Evolutionary conservation across 176 grass and related monocot species (phyloP).

Genomic region (Leersia perrieri): DNA sequence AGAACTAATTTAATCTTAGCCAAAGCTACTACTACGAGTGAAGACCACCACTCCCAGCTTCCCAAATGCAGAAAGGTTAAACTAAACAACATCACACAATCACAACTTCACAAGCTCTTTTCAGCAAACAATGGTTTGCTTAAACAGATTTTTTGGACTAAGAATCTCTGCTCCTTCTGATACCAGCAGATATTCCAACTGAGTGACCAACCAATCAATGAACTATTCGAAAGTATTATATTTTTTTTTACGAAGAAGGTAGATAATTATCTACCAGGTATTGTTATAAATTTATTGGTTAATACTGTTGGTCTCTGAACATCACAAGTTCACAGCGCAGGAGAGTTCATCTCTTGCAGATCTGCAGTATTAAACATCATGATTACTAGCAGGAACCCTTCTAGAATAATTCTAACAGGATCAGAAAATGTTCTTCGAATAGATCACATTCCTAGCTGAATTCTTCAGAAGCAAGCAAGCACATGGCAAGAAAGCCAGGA

Average conservation of each 20-base stretch:
- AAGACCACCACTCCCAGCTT: not conserved
- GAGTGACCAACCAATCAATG: not conserved
- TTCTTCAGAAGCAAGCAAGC: conserved; percentile 46
- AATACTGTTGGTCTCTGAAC: not conserved
- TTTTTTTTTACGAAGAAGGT: too few species aligned
- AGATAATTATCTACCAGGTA: too few species aligned
- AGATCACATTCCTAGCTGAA: conserved; percentile 1
- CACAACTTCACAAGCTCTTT: conserved; percentile 22
- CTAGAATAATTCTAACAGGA: conserved; percentile 24
- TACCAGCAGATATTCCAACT: conserved; percentile 38
- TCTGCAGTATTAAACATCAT: conserved; percentile 22
- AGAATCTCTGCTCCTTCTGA: conserved; percentile 8
- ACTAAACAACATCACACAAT: not conserved
- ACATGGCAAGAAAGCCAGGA: conserved; percentile 18
- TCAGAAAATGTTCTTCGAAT: conserved; percentile 11
- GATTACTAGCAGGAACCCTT: conserved; percentile 3
- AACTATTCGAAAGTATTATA: not conserved
- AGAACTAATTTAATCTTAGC: not conserved
- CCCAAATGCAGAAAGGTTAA: conserved; percentile 7
- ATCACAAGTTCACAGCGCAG: not conserved
- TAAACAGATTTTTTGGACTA: not conserved
- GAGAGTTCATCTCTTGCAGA: not conserved
- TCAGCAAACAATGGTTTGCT: not conserved
- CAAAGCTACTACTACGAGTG: not conserved
- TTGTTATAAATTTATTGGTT: too few species aligned